Conservation (phyloP, 176 grass and related monocot genomes). For the Raddia guianensis region DNA sequence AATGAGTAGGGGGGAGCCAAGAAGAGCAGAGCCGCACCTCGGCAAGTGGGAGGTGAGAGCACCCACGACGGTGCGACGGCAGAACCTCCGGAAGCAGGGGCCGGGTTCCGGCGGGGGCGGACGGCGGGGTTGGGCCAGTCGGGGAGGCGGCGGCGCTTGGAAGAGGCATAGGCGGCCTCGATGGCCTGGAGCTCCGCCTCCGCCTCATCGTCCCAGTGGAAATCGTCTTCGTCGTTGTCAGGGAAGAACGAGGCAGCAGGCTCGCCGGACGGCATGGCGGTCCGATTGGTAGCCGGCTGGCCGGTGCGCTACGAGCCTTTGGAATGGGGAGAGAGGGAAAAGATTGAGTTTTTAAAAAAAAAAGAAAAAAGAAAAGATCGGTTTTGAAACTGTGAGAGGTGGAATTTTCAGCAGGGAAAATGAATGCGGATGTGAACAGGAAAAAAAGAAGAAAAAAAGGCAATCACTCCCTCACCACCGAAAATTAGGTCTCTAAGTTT, state of each 20-base stretch:
- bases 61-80: conserved; percentile 22
- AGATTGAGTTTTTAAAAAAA: background rate
- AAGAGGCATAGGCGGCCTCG: conserved; percentile 63
- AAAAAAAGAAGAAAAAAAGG: too few species aligned
- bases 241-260: background rate
- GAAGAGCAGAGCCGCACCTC: conserved; percentile 36
- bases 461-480: too few species aligned
- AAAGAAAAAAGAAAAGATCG: background rate
- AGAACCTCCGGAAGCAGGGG: background rate
- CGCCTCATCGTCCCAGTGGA: conserved; percentile 67
- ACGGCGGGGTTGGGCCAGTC: conserved; percentile 43
- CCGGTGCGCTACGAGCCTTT: background rate
- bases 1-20: background rate
- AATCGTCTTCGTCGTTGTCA: conserved; percentile 46
- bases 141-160: conserved; percentile 66
- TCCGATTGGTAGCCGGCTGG: background rate
- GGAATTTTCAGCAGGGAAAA: too few species aligned
- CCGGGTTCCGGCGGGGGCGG: background rate
- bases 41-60: conserved; percentile 43
- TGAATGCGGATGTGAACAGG: too few species aligned
- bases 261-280: conserved; percentile 23
- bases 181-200: conserved; percentile 86
- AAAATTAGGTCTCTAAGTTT: too few species aligned
- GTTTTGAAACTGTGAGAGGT: conserved; percentile 19
- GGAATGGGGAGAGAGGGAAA: background rate